phyloP scores from a whole-genome alignment of 495 filamentous ascomycete genomes.

The Pyrenula massariospora region DNA sequence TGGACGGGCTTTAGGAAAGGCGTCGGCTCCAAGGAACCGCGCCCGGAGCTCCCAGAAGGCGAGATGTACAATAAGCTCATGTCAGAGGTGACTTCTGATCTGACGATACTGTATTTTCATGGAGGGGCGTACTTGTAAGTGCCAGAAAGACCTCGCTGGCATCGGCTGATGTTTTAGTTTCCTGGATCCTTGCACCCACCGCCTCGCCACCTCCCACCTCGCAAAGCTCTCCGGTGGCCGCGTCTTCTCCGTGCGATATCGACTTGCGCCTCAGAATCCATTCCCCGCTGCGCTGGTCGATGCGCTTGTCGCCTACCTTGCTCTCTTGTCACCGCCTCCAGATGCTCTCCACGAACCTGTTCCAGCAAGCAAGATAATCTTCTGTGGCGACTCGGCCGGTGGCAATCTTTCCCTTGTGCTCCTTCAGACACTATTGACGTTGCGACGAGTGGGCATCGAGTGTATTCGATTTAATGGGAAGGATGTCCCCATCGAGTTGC shows the following conservation, averaged over 20 bases:
- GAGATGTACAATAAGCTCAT: slow-evolving; percentile 64
- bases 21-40: slow-evolving; percentile 39
- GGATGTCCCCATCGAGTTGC: slow-evolving; percentile 49
- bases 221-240: slow-evolving; percentile 42
- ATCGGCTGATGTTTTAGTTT: slow-evolving; percentile 27
- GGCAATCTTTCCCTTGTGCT: slow-evolving; percentile 66
- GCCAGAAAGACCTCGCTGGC: not conserved
- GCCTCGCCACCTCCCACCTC: slow-evolving; percentile 30
- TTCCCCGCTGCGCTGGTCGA: slow-evolving; percentile 80
- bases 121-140: slow-evolving; percentile 69
- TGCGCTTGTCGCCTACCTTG: slow-evolving; percentile 70
- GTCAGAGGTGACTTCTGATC: slow-evolving; percentile 52
- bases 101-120: slow-evolving; percentile 76
- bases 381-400: slow-evolving; percentile 83
- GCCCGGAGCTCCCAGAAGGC: slow-evolving; percentile 50
- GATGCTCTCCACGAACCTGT: slow-evolving; percentile 63
- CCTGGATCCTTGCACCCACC: slow-evolving; percentile 64
- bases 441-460: slow-evolving; percentile 39
- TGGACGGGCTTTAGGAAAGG: slow-evolving; percentile 68
- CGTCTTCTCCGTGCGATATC: slow-evolving; percentile 72
- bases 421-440: slow-evolving; percentile 60
- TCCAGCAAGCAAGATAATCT: slow-evolving; percentile 55
- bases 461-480: slow-evolving; percentile 53
- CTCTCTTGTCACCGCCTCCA: slow-evolving; percentile 66
- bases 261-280: slow-evolving; percentile 71